phyloP scores from a whole-genome alignment of 345 rosid genomes.

The Syzygium jambos region DNA sequence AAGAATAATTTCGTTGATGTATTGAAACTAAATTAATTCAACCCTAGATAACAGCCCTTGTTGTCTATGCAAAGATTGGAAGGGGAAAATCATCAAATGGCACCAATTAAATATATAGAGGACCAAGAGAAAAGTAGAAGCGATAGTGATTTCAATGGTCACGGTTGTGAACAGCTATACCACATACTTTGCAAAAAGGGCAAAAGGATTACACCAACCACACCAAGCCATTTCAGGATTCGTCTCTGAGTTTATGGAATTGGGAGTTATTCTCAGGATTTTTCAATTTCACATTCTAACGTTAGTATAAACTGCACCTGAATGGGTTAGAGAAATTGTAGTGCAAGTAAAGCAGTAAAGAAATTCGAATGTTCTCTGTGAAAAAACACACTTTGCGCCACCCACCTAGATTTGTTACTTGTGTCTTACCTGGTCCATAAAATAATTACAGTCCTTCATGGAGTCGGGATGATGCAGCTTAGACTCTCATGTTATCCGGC shows the following conservation, averaged over 20 bases:
- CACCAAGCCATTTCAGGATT: neutral
- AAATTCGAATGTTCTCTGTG: neutral
- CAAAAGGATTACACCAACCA: neutral
- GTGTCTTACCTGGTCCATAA: neutral
- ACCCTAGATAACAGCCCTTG: neutral
- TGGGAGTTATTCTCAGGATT: neutral
- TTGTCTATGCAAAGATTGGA: neutral
- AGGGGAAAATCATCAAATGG: neutral
- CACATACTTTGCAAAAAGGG: neutral
- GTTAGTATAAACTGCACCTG: neutral
- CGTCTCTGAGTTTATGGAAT: neutral
- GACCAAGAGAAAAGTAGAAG: neutral
- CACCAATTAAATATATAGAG: neutral
- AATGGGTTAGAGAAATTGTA: neutral
- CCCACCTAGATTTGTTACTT: neutral
- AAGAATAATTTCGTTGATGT: neutral
- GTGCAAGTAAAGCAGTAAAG: neutral
- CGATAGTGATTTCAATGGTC: neutral
- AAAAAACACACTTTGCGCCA: neutral
- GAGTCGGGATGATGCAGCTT: neutral
- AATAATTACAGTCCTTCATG: neutral
- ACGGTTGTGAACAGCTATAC: neutral
- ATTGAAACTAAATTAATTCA: neutral
- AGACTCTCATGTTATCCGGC: neutral
- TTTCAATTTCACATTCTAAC: neutral